phyloP scores from a whole-genome alignment of 192 early-diverging fungal species.

The Backusella mclennaniae region DNA sequence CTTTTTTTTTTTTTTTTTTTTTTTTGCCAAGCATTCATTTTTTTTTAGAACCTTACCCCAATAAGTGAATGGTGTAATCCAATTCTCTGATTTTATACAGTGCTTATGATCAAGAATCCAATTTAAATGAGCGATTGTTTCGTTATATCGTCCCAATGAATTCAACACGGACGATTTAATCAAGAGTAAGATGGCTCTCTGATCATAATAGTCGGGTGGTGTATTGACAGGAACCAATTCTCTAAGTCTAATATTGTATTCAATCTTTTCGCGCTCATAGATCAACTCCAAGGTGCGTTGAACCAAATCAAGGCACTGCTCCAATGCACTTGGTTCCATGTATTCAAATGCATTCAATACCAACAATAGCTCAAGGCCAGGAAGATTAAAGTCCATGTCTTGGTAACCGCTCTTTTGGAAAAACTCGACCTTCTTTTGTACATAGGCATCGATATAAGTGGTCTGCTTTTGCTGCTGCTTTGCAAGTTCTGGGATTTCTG shows the following conservation, averaged over 20 bases:
- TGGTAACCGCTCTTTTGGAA: conserved; percentile 45
- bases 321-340: conserved; percentile 41
- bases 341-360: conserved; percentile 49
- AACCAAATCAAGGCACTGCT: conserved; percentile 25
- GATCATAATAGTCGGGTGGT: conserved; percentile 41
- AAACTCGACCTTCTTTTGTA: conserved; percentile 44
- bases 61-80: conserved; percentile 54
- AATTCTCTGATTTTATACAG: conserved; percentile 43
- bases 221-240: conserved; percentile 31
- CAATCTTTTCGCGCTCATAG: conserved; percentile 36
- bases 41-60: conserved; percentile 30
- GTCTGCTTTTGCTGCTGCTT: conserved; percentile 38
- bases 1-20: neutral
- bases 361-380: conserved; percentile 48
- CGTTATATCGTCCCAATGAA: conserved; percentile 38
- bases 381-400: conserved; percentile 44
- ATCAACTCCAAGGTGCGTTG: conserved; percentile 28
- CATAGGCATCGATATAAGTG: conserved; percentile 51
- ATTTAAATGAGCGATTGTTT: conserved; percentile 40
- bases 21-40: neutral
- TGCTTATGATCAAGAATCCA: conserved; percentile 51
- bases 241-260: conserved; percentile 34
- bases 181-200: conserved; percentile 41
- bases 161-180: conserved; percentile 53
- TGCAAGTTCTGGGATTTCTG: conserved; percentile 44